These are phyloP conservation scores for Phlebiopsis flavidoalba DNA, from an alignment of 768 basidiomycete species.

Conservation along the genomic window DNA sequence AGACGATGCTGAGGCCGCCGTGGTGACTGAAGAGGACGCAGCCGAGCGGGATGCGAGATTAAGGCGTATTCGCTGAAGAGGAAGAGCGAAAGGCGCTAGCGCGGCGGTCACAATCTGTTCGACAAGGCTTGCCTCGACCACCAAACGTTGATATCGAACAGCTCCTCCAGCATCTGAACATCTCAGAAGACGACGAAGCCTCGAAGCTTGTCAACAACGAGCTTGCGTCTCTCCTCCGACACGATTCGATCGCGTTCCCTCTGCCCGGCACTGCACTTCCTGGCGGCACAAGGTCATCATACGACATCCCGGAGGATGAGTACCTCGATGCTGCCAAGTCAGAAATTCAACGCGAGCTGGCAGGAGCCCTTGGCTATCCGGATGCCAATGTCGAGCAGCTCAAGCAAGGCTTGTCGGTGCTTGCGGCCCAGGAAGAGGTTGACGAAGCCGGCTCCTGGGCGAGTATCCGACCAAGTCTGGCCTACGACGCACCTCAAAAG, in stretches of 20 bases:
- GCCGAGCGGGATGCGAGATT: conserved; percentile 83
- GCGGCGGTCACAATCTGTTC: conserved; percentile 75
- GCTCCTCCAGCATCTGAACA: conserved; percentile 55
- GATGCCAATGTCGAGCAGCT: conserved; percentile 76
- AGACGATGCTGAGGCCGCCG: conserved; percentile 31
- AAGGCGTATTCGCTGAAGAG: conserved; percentile 59
- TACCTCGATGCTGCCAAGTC: conserved; percentile 63
- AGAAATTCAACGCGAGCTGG: conserved; percentile 78
- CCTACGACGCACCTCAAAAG: conserved; percentile 50
- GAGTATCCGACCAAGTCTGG: conserved; percentile 52
- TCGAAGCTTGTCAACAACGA: conserved; percentile 71
- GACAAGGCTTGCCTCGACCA: conserved; percentile 80
- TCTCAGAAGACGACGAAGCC: conserved; percentile 47
- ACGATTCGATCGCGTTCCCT: conserved; percentile 85
- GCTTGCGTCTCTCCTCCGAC: conserved; percentile 71
- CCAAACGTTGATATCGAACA: conserved; percentile 68
- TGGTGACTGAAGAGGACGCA: conserved; percentile 75
- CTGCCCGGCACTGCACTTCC: conserved; percentile 81
- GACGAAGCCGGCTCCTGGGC: conserved; percentile 72
- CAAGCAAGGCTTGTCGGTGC: conserved; percentile 64
- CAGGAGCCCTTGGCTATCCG: conserved; percentile 76
- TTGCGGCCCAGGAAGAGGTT: conserved; percentile 55
- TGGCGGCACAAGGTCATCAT: conserved; percentile 64
- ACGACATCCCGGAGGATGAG: conserved; percentile 74
- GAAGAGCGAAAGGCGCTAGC: conserved; percentile 80